A percentile compares a stretch with the other conserved stretches of the same genome.
Evolutionary conservation across 805 yeast species (phyloP).

Genomic region (Cyberlindnera amylophila): DNA sequence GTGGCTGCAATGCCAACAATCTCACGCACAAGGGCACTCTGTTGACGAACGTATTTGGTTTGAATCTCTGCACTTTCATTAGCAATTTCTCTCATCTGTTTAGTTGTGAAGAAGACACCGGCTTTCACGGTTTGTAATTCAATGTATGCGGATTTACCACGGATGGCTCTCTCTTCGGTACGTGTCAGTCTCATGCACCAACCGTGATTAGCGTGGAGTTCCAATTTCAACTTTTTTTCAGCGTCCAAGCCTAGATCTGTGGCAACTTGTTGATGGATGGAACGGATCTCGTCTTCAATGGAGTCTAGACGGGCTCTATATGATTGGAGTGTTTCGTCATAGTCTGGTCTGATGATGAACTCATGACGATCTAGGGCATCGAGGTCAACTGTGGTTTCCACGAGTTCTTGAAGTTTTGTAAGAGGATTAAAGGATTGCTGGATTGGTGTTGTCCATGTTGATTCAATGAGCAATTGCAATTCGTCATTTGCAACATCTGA

Average conservation of each 20-base stretch:
- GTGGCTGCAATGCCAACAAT: conserved; percentile 78
- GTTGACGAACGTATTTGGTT: conserved; percentile 68
- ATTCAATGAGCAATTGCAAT: conserved; percentile 36
- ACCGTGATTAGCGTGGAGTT: conserved; percentile 82
- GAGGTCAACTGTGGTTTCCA: conserved; percentile 89
- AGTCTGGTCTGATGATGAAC: conserved; percentile 82
- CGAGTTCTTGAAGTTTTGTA: conserved; percentile 71
- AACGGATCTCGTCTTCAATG: conserved; percentile 50
- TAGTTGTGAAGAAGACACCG: conserved; percentile 88
- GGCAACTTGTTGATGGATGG: conserved; percentile 60
- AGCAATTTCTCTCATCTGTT: conserved; percentile 55
- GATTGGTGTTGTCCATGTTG: conserved; percentile 59
- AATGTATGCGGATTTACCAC: conserved; percentile 55
- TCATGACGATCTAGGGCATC: conserved; percentile 79
- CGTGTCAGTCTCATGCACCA: conserved; percentile 95
- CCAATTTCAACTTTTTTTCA: conserved; percentile 86
- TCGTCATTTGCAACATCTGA: conserved; percentile 31
- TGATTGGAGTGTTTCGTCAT: conserved; percentile 69
- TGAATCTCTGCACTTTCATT: conserved; percentile 54
- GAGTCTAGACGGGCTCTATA: conserved; percentile 56
- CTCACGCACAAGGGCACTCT: conserved; percentile 74
- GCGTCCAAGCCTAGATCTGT: conserved; percentile 77
- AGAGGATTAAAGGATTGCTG: conserved; percentile 47
- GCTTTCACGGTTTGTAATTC: conserved; percentile 93
- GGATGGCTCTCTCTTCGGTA: conserved; percentile 76